These are phyloP conservation scores for Tetrahymena elliotti DNA, from an alignment of 73 alveolate genomes.

Conservation along the genomic window DNA sequence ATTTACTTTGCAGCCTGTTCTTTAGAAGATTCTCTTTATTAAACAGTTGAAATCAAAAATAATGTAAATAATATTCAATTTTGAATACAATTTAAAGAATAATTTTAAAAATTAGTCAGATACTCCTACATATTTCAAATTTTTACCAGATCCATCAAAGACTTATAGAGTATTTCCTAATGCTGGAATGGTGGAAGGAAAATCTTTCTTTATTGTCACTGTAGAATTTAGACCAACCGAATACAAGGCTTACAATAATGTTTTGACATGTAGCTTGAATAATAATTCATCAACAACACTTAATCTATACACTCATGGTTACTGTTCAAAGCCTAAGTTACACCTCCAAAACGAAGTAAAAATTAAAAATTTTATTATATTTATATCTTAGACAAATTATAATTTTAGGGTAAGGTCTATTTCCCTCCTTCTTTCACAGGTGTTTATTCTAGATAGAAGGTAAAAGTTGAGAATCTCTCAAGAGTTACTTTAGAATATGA, in stretches of 20 bases:
- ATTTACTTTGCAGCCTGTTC: slow-evolving; percentile 93
- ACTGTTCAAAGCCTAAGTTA: slow-evolving; percentile 87
- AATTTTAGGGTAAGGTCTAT: slow-evolving; percentile 65
- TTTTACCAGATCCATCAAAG: slow-evolving; percentile 82
- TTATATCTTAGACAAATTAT: neutral
- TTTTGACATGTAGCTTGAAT: slow-evolving; percentile 78
- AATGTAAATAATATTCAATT: slow-evolving; percentile 23
- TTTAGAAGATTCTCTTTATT: slow-evolving; percentile 84
- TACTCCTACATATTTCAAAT: slow-evolving; percentile 87
- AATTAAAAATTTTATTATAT: neutral
- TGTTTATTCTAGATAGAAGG: slow-evolving; percentile 81
- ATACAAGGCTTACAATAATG: slow-evolving; percentile 77
- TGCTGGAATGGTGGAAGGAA: slow-evolving; percentile 89
- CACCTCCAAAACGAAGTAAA: slow-evolving; percentile 64
- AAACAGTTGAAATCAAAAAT: slow-evolving; percentile 85
- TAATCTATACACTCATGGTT: slow-evolving; percentile 75
- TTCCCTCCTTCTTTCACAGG: slow-evolving; percentile 96
- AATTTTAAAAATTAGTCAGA: slow-evolving; percentile 43
- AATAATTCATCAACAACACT: slow-evolving; percentile 79
- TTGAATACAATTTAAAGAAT: neutral
- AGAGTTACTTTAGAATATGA: slow-evolving; percentile 85
- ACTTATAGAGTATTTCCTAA: slow-evolving; percentile 87
- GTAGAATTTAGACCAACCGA: slow-evolving; percentile 93
- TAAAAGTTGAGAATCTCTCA: slow-evolving; percentile 76
- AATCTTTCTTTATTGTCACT: slow-evolving; percentile 74